Base-by-base conservation (phyloP, 495 filamentous ascomycete genomes). In the Podospora pseudoanserina region DNA sequence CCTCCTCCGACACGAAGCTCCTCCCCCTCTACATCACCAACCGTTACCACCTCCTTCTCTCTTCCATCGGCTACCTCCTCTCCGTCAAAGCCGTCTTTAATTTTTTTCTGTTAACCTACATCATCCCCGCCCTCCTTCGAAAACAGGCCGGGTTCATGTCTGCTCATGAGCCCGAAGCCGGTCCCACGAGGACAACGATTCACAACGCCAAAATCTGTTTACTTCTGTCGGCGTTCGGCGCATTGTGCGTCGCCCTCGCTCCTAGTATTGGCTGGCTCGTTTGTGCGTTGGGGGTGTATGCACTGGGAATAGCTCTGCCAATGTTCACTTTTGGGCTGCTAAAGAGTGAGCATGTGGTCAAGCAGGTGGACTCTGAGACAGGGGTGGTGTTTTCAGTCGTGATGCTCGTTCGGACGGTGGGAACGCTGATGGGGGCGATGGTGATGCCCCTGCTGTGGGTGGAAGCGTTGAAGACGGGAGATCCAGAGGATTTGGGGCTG, bases 1-100 rank as follows among this genome's bases (percentile, higher is more conserved):
- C 80, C 18, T 79, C 77, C 68, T 80, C 81, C 65, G 81, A 83
- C 67, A 82, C 81, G 23, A 83, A 79, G 65, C 73, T 83, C 19
- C 68, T 83, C 11, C 71, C 79, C n/a, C 79, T 80, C 34, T 83
- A 80, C 64, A 79, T 82, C 65, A 82, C 81, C 6, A 80, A 77
- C 67, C 75, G 81, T 7, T 81, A 80, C 59, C 44, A 44, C 30
- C 18, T 19, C 15, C 6, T 79, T 82, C 32, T 73, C 79, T 3
- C 74, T 32, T 32, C 72, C 0, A 79, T 80, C 3, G 81, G 81
- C 26, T 83, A 83, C 54, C 72, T 83, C 15, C 71, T 83, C 2
- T 82, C 81, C 13, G 73, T 61, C 39, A 83, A 83, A 61, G 81
- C 81, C 7, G 67, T 81, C 16, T 73, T 81, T 18, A 83, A 83